Conservation (phyloP, 2,329 filamentous ascomycete species). For the Xylariales sp. region DNA sequence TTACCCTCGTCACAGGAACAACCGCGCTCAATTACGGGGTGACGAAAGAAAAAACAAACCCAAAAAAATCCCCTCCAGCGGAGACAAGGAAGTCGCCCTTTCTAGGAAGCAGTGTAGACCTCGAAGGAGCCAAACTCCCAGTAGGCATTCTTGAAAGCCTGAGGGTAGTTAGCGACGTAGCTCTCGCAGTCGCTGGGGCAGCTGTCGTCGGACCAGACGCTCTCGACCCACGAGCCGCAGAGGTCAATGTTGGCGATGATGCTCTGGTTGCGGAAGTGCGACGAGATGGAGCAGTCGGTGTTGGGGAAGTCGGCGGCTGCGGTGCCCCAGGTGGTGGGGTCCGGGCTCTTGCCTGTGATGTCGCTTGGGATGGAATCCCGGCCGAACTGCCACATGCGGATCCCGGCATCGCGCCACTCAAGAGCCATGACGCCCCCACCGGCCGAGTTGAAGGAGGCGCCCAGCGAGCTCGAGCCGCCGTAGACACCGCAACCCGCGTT, state of each 20-base stretch:
- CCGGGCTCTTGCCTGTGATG: constrained; percentile 45
- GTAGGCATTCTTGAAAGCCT: constrained; percentile 53
- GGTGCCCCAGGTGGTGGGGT: constrained; percentile 58
- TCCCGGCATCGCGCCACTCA: constrained; percentile 56
- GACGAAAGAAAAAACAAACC: too few relatives aligned
- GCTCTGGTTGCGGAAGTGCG: constrained; percentile 60
- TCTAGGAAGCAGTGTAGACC: constrained; percentile 43
- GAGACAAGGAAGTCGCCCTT: too few relatives aligned
- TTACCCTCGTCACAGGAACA: too few relatives aligned
- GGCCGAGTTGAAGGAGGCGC: constrained; percentile 44
- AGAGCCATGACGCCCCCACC: constrained; percentile 58
- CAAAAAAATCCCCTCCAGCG: too few relatives aligned
- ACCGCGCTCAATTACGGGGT: too few relatives aligned
- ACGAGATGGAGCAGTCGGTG: constrained; percentile 55
- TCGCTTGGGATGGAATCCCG: constrained; percentile 44
- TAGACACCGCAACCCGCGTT: constrained; percentile 57
- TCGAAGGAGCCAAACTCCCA: constrained; percentile 62
- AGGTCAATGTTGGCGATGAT: constrained; percentile 65
- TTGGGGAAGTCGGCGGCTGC: constrained; percentile 62
- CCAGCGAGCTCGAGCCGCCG: constrained; percentile 39
- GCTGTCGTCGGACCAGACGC: constrained; percentile 39
- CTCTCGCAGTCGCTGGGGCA: constrained; percentile 52
- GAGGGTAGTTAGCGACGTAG: constrained; percentile 53
- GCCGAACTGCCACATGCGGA: constrained; percentile 59
- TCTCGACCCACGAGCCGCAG: constrained; percentile 53